Evolutionary conservation across 148 eudicot genomes (phyloP), one percentile per base, ranked within the genome.

Genomic region (Oxyria digyna): DNA sequence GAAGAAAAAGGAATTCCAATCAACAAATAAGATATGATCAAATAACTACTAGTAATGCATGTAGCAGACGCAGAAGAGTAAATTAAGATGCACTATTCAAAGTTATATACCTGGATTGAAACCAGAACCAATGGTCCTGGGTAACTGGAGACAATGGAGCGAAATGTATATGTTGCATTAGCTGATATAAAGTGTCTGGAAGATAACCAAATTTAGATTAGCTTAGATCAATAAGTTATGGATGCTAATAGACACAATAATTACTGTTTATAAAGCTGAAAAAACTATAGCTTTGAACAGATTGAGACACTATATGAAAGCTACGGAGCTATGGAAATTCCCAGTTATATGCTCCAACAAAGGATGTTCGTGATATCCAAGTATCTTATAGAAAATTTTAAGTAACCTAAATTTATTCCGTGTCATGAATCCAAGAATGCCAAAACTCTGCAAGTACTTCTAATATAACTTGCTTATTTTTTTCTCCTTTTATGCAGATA

Each of bases 121-220:
- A 88, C 91, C 27, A 88, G 85, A 78, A 79, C 75, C 62, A 88
- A 71, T 46, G 81, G 73, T 67, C 95, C 91, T 0, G 89, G 97
- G 74, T 91, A 88, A 71, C 88, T 81, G 57, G 88, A 83, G 52
- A 86, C 79, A 73, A 91, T 82, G 71, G 82, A 76, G 20, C 81
- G 84, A 77, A 88, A 88, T 59, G 87, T 80, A 69, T 88, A 86
- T 52, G 97, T 86, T 67, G 97, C 97, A 82, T 91, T 87, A 81
- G 97, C 84, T 72, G 84, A 76, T 59, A 88, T 83, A 74, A 91
- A 91, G 81, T 81, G 79, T 73, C 95, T 91, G 67, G 62, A 67
- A 50, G 43, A 12, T 18, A 49, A 31, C 20, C 65, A 59, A 31
- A 4, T 59, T 59, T 31, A 29, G 37, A 57, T 59, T 6, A 59